Base-by-base conservation (phyloP, 495 filamentous ascomycete species). In the Penicillium odoratum region DNA sequence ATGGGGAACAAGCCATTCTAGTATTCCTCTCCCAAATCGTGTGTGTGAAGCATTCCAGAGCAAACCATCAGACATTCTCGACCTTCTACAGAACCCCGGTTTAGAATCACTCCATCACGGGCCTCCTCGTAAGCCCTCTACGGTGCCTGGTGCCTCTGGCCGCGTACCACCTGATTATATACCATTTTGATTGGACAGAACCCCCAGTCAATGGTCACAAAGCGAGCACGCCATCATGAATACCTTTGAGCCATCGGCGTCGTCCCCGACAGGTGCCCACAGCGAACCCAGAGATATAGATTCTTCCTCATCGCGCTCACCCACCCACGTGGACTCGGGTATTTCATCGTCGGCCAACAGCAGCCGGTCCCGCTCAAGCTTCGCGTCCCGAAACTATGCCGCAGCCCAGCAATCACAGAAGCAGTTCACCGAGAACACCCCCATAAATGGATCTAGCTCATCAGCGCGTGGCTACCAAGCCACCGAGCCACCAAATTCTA, bases 141-240 rank as follows among this genome's bases (percentile, higher is more conserved):
- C 44, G 5, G 45, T 45, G 10, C 56, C 60, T 53, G 53, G 33
- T 47, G 48, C 47, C 44, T 10, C 16, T 33, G n/a, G 43, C 57
- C 57, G 66, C 66, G 62, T 57, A 58, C 55, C 44, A 53, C 21
- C 36, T 29, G 40, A 13, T 31, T 40, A 28, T 33, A 28, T 16
- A 18, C 3, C 53, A 18, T 42, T 47, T 9, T 53, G 40, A 61
- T 61, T 59, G 66, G 63, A 63, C 36, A 53, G 46, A 48, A 56
- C 7, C 11, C 28, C 43, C 25, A 56, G 45, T 55, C n/a, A 59
- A 57, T 46, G 56, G 53, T 48, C 26, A 67, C 60, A 57, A 49
- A 34, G 62, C 56, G 61, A 73, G 63, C 70, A 72, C 73, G 71
- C 65, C 72, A 75, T 74, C 62, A 76, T 76, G 75, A 67, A 71